Conservation (phyloP, 2,329 filamentous ascomycete genomes). For the Cryphonectria japonica region DNA sequence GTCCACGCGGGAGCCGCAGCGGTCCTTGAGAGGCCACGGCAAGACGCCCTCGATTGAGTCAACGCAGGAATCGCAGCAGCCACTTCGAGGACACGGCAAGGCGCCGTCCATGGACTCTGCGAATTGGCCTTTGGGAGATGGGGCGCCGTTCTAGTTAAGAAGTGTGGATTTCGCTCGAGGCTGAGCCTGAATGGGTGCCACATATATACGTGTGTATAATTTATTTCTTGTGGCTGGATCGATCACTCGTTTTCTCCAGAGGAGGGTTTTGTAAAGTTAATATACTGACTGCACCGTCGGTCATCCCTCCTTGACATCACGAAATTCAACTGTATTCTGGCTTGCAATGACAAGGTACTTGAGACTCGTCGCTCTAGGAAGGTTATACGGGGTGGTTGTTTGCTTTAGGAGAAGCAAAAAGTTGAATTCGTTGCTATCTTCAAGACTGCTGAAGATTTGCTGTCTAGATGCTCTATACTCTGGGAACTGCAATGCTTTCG, state of each 20-base stretch:
- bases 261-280: not conserved
- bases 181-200: not conserved
- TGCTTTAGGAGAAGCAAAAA: not conserved
- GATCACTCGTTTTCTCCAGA: not conserved
- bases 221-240: not conserved
- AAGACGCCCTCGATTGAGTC: not conserved
- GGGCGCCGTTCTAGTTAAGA: constrained; percentile 2
- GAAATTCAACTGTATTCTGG: not conserved
- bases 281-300: not conserved
- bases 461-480: not conserved
- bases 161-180: not conserved
- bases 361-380: not conserved
- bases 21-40: not conserved
- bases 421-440: not conserved
- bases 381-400: not conserved
- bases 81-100: not conserved
- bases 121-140: constrained; percentile 11
- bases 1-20: not conserved
- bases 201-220: not conserved
- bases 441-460: not conserved
- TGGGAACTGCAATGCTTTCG: not conserved
- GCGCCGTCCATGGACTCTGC: not conserved
- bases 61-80: constrained; percentile 3
- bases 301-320: not conserved
- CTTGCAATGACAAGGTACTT: not conserved